Evolutionary conservation across 495 filamentous ascomycete genomes (phyloP), one percentile per base, ranked within the genome.

Genomic region (Neurospora sp.): DNA sequence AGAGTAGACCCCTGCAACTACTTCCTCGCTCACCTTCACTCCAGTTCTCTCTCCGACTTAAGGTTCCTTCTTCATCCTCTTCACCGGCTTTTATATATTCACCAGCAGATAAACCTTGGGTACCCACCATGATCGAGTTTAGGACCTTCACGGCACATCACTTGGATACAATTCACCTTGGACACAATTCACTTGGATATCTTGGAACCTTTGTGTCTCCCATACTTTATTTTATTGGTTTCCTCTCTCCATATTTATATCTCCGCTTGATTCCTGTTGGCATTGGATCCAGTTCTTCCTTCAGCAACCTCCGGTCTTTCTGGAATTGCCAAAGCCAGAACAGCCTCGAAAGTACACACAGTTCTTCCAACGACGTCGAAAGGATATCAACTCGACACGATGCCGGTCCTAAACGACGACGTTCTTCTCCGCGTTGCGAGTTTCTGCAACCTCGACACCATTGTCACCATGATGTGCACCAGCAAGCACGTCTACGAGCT

Each of bases 361-460:
- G n/a, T 41, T 1, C 10, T 23, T 4, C 35, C 3, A 44, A 11
- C 70, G 12, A 2, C 4, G 20, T 59, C 23, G 48, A 59, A 59
- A 0, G 5, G 2, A 12, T 7, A 59, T 59, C 48, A 31, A 2
- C 6, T 35, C 23, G 23, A 35, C 54, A 62, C 0, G 23, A 74
- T 69, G 71, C 23, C 71, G 27, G 4, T 6, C 16, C 31, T 77
- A 31, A 16, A 46, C 48, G 54, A 72, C 31, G 80, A 82, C 2
- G n/a, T 82, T 27, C 10, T 79, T 37, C 76, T 84, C 31, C 39
- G 27, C 16, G 41, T 82, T n/a, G 80, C 77, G 12, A 73, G 80
- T 46, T 40, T 72, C 1, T 41, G 75, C 27, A 76, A 70, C 1
- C 16, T 76, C 27, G 40, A 72, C 14, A 77, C 79, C 0, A 37